Evolutionary conservation across 179 eudicot species (phyloP).

Genomic region (Patellifolia procumbens): DNA sequence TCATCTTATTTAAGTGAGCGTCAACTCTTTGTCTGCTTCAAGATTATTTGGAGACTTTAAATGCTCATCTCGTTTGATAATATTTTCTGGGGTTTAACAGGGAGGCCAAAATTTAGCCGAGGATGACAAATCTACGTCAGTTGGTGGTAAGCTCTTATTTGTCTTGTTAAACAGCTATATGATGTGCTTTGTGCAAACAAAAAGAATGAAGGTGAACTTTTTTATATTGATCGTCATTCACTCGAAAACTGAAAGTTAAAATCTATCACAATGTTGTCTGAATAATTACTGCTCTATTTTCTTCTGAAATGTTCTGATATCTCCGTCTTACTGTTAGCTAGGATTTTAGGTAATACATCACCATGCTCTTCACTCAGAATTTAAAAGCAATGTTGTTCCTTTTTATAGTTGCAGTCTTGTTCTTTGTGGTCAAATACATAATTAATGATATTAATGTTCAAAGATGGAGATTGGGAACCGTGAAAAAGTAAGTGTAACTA

Average conservation of each 20-base stretch:
- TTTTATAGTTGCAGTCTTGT: too few relatives aligned
- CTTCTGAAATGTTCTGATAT: not conserved
- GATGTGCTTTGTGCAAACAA: not conserved
- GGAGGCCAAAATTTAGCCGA: slow-evolving; percentile 15
- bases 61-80: slow-evolving; percentile 3
- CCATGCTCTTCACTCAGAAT: too few relatives aligned
- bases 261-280: not conserved
- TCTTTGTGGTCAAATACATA: too few relatives aligned
- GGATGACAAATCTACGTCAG: slow-evolving; percentile 16
- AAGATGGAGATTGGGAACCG: too few relatives aligned
- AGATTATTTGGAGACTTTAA: not conserved
- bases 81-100: slow-evolving; percentile 1
- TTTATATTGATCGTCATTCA: not conserved
- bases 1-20: not conserved
- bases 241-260: not conserved
- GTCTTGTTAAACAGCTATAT: not conserved
- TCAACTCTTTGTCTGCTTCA: slow-evolving; percentile 2
- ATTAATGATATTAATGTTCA: too few relatives aligned
- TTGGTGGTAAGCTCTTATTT: slow-evolving; percentile 10
- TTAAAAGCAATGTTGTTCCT: too few relatives aligned
- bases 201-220: too few relatives aligned
- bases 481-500: too few relatives aligned
- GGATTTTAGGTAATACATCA: not conserved
- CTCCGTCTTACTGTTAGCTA: not conserved
- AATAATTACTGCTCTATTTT: not conserved